Evolutionary conservation across 2,329 filamentous ascomycete species (phyloP), one percentile per base, ranked within the genome.

Genomic region (Lachnellula suecica): DNA sequence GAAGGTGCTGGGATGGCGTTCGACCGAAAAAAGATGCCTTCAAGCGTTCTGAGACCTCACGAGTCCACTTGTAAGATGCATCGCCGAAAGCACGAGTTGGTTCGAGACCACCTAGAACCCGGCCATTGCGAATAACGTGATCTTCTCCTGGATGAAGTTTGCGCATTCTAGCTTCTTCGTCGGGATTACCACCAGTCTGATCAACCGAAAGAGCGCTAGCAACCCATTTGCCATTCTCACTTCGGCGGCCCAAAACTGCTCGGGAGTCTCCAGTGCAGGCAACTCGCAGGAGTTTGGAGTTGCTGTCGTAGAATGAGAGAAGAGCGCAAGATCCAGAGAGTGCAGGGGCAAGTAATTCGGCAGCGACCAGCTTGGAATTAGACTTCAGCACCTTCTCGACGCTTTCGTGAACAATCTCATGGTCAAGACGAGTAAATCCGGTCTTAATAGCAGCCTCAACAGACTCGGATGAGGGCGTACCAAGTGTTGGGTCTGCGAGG

Each of bases 191-290:
- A 38, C 95, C 95, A 2, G 94, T 99, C 74, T 97, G 93, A 65
- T 99, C 94, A 53, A 91, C 86, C 0, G 92, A 97, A 1, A 99
- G 79, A 1, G 93, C 82, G 1, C 87, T 96, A 27, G 93, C 94
- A 6, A 85, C 88, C 94, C 94, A 99, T 72, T 96, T 96, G 50
- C 93, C 93, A 54, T 82, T 90, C 15, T 72, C 69, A 4, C 83
- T 84, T 60, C 89, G 83, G 40, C 92, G 87, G 11, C 94, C 94
- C 9, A 99, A 81, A 2, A 99, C 90, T 15, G 94, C 94, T 40
- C 94, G 84, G n/a, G 91, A 97, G 71, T 99, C 94, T 49, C 94
- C 94, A 0, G 94, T 96, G 69, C 91, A 96, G 10, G 94, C 94
- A 11, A 97, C 91, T n/a, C 91, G 85, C 15, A 99, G 79, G 37